Percentiles rank a stretch among this genome's conserved stretches.
Evolutionary conservation across 768 basidiomycete species (phyloP).

Genomic region (Chalciporus pseudorubinellus): DNA sequence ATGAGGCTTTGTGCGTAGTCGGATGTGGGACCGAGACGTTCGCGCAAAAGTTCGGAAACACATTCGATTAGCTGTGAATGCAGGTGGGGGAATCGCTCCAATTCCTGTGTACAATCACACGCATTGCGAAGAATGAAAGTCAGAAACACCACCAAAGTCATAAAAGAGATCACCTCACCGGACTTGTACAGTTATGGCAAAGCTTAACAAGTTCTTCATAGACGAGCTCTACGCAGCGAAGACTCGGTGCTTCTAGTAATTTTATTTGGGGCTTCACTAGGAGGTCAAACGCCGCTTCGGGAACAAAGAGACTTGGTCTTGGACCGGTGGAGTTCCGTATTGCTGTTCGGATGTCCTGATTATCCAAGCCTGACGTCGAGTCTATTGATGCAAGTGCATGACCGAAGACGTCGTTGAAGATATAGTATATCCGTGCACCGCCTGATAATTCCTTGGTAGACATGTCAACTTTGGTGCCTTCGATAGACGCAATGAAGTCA

Average conservation of each 20-base stretch:
- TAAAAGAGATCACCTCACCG: conserved; percentile 48
- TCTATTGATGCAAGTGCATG: conserved; percentile 87
- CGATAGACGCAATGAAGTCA: conserved; percentile 95
- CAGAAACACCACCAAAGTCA: conserved; percentile 9
- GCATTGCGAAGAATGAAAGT: not conserved
- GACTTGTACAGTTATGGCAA: conserved; percentile 95
- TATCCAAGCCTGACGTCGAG: conserved; percentile 85
- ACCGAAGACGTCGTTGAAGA: conserved; percentile 98
- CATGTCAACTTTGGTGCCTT: conserved; percentile 93
- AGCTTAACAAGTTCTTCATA: conserved; percentile 99
- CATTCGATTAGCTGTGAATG: conserved; percentile 94
- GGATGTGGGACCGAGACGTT: conserved; percentile 93
- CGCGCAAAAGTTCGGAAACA: conserved; percentile 93
- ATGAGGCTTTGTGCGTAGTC: conserved; percentile 97
- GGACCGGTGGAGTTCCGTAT: conserved; percentile 99
- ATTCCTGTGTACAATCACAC: conserved; percentile 53
- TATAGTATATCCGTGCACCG: conserved; percentile 97
- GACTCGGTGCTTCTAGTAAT: conserved; percentile 87
- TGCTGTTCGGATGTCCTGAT: conserved; percentile 95
- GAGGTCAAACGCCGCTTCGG: conserved; percentile 94
- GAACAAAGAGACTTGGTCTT: conserved; percentile 92
- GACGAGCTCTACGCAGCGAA: conserved; percentile 95
- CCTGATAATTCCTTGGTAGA: conserved; percentile 98
- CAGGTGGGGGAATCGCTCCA: conserved; percentile 91
- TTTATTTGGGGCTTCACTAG: conserved; percentile 99